Evolutionary conservation across 768 basidiomycete species (phyloP).

Genomic region (Mycena haematopus): DNA sequence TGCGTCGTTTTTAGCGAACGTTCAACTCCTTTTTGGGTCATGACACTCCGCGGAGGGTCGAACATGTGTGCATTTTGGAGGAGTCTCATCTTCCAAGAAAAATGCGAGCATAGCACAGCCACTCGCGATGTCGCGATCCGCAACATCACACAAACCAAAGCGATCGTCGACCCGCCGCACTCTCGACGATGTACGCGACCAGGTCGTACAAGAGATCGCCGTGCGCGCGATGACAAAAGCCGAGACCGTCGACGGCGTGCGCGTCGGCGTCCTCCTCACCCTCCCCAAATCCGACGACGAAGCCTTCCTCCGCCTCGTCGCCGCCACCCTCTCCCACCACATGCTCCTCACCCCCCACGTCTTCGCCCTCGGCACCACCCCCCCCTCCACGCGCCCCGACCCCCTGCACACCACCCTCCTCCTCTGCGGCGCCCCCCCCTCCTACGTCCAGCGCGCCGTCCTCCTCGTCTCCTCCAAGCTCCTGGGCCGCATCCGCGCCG

Average conservation of each 20-base stretch:
- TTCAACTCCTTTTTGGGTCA: too few species aligned
- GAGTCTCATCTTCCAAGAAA: too few species aligned
- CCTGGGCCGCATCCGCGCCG: slow-evolving; percentile 59
- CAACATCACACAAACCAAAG: slow-evolving; percentile 12
- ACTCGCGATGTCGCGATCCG: too few species aligned
- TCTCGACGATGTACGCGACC: slow-evolving; percentile 56
- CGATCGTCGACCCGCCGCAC: slow-evolving; percentile 39
- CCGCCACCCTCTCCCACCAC: slow-evolving; percentile 50
- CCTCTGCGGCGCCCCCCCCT: slow-evolving; percentile 60
- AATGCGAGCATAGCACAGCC: too few species aligned
- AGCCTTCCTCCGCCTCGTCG: slow-evolving; percentile 63
- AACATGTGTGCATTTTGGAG: too few species aligned
- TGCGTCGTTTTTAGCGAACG: too few species aligned
- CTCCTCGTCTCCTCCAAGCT: slow-evolving; percentile 74
- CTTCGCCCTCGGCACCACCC: slow-evolving; percentile 61
- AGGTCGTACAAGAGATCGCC: slow-evolving; percentile 58
- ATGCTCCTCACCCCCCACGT: slow-evolving; percentile 30
- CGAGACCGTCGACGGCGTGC: slow-evolving; percentile 51
- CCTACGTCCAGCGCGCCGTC: slow-evolving; percentile 69
- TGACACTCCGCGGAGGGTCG: too few species aligned
- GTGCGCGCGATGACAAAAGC: slow-evolving; percentile 51
- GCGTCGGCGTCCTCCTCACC: slow-evolving; percentile 65
- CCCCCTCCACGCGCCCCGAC: slow-evolving; percentile 36
- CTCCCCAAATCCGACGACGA: slow-evolving; percentile 64
- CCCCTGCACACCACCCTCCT: slow-evolving; percentile 53